Evolutionary conservation across 208 protist genomes (phyloP), one percentile per base, ranked within the genome.

Genomic region (Leishmania tropica): DNA sequence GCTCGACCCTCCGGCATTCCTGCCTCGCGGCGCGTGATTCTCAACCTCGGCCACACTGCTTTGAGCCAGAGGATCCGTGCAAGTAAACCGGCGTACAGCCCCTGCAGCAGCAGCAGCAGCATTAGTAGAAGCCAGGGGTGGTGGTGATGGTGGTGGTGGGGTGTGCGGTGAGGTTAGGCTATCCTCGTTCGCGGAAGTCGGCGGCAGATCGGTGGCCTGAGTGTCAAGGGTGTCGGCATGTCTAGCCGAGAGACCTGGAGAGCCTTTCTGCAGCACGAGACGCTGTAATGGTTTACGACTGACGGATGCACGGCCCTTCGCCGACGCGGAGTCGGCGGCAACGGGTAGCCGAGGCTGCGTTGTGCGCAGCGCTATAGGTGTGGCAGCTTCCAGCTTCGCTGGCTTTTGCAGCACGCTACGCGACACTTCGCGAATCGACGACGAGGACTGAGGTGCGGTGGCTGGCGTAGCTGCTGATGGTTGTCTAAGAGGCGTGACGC

Each of bases 21-120:
- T 42, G n/a, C 40, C 47, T n/a, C 76, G 60, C 3, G 76, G 47
- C 60, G 76, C 54, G 35, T 45, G 64, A 45, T 40, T 72, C 58
- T 73, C 64, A 35, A 10, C 45, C 48, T 47, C 64, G 3, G 17
- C 17, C n/a, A 15, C 3, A 31, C 10, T 40, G n/a, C 13, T 64
- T 45, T 76, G 15, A 11, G 17, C 2, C n/a, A 35, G 13, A 42
- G 35, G 6, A 56, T 42, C 7, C n/a, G 4, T 47, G 31, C 3
- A 5, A 10, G 47, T 47, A 21, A 0, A 53, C 19, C 35, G 51
- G 35, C 73, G 73, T 17, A n/a, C 35, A 37, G 51, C 47, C 19
- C 15, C 37, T 13, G 37, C 28, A 15, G 24, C n/a, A 13, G 24
- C n/a, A 13, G 24, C 51, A 76, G 48, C 51, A 1, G n/a, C n/a